Evolutionary conservation across 495 filamentous ascomycete genomes (phyloP), one percentile per base, ranked within the genome.

Genomic region (Lophiostoma macrostomum): DNA sequence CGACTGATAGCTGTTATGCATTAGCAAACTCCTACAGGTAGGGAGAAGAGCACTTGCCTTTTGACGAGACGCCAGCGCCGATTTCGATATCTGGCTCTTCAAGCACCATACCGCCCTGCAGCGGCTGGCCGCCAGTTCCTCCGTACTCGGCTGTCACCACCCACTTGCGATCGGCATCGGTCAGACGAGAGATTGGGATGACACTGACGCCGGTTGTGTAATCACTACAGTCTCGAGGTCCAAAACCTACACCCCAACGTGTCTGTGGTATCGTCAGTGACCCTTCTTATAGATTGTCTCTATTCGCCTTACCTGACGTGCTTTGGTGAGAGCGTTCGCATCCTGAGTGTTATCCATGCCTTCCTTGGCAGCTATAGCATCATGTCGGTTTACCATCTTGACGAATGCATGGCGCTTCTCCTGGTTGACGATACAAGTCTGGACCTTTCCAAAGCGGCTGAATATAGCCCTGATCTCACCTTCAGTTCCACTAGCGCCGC

Each of bases 71-170:
- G 42, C 93, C 93, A 34, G 90, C 89, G 35, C 93, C 93, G 53
- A 98, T 98, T 68, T 98, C 93, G 60, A 98, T 98, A 66, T 98
- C 93, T 6, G 93, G 93, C 70, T 98, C 93, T 64, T 98, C 93
- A 18, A 97, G 87, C 12, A 90, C 84, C 69, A 97, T 82, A 16
- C 91, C 91, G 20, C 75, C 73, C 61, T 88, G 86, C 50, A 98
- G 87, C 0, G 80, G 71, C 39, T 80, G 79, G 40, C 91, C 93
- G 44, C 93, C 94, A 53, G 87, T 93, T 30, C 93, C 93, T 54
- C 93, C 93, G 58, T 86, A 96, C 60, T 93, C 88, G 16, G 93
- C 93, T 37, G 83, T 95, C 53, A 95, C 72, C 83, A 97, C 91
- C 94, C 94, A 98, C 68, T 96, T 95, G 27, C 86, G 79, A 72